These are phyloP conservation scores for Jamesozyma hellenica DNA, from an alignment of 805 yeast genomes.

Conservation along the genomic window DNA sequence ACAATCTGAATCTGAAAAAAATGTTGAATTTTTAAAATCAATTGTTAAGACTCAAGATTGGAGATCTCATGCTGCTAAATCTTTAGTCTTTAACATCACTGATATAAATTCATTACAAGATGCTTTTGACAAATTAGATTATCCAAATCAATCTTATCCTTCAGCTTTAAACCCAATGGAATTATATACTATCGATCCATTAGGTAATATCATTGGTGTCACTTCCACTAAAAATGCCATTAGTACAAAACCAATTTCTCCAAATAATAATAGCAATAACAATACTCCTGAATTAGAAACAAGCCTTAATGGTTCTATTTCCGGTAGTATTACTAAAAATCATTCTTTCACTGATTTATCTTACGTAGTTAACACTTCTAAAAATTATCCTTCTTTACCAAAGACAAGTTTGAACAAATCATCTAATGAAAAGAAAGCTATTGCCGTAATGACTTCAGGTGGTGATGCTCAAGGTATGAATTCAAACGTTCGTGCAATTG, in stretches of 20 bases:
- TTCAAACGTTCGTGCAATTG: conserved; percentile 64
- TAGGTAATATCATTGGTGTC: conserved; percentile 76
- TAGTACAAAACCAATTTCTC: conserved; percentile 32
- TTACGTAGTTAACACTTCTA: conserved; percentile 10
- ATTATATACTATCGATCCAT: conserved; percentile 69
- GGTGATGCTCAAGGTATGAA: conserved; percentile 82
- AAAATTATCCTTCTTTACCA: conserved; percentile 16
- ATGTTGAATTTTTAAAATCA: conserved; percentile 5
- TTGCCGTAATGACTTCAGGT: conserved; percentile 74
- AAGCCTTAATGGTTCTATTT: conserved; percentile 2
- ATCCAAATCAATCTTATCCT: conserved; percentile 53
- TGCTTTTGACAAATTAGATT: conserved; percentile 19
- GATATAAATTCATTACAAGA: conserved; percentile 22
- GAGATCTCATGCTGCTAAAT: conserved; percentile 38
- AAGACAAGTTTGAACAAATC: conserved; percentile 9
- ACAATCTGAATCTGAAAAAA: conserved; percentile 23
- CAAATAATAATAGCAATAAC: background rate
- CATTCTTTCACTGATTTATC: conserved; percentile 20
- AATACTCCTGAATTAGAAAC: conserved; percentile 6
- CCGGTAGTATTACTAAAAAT: conserved; percentile 10
- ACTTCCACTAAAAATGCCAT: conserved; percentile 51
- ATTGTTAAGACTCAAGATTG: conserved; percentile 32
- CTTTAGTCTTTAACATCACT: conserved; percentile 30
- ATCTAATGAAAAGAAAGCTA: conserved; percentile 31
- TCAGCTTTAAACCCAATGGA: conserved; percentile 66